phyloP scores from a whole-genome alignment of 352 stramenopile species.

The Pythium aphanidermatum region DNA sequence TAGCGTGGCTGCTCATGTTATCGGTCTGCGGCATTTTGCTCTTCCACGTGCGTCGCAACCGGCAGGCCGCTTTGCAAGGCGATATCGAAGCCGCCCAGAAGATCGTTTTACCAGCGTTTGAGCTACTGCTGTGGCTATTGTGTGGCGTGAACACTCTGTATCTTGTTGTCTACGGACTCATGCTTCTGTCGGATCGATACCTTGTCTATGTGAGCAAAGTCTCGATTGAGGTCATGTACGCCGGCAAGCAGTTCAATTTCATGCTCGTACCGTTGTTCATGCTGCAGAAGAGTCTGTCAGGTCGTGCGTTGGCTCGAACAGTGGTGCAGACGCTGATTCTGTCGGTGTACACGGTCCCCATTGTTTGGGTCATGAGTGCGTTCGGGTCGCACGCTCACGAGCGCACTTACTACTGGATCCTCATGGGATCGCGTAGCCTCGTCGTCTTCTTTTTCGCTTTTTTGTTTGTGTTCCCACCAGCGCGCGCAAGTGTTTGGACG shows the following conservation, averaged over 20 bases:
- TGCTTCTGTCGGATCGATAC: slow-evolving; percentile 24
- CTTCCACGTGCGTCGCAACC: slow-evolving; percentile 44
- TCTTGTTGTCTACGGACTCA: slow-evolving; percentile 12
- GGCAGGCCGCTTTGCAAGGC: slow-evolving; percentile 34
- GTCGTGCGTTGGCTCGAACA: slow-evolving; percentile 34
- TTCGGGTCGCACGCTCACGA: neutral
- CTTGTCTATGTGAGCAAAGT: slow-evolving; percentile 17
- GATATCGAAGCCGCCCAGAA: slow-evolving; percentile 40
- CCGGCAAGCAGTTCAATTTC: slow-evolving; percentile 43
- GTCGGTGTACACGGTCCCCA: slow-evolving; percentile 38
- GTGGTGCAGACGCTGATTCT: slow-evolving; percentile 32
- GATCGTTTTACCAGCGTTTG: slow-evolving; percentile 61
- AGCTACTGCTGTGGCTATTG: slow-evolving; percentile 58
- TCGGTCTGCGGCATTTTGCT: slow-evolving; percentile 17
- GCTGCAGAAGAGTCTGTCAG: slow-evolving; percentile 47
- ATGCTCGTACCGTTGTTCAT: slow-evolving; percentile 53
- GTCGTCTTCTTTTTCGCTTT: slow-evolving; percentile 30
- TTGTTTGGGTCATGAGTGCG: slow-evolving; percentile 28
- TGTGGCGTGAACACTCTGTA: slow-evolving; percentile 25
- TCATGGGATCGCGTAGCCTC: slow-evolving; percentile 18
- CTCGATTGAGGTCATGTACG: slow-evolving; percentile 34
- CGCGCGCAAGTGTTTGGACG: slow-evolving; percentile 31
- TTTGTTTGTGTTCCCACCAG: slow-evolving; percentile 30
- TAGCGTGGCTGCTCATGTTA: neutral
- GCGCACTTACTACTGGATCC: slow-evolving; percentile 28